Percentiles rank a stretch among this genome's conserved stretches.
Evolutionary conservation across 1,139 yeast genomes (phyloP).

Genomic region (Hansenula lynferdii): DNA sequence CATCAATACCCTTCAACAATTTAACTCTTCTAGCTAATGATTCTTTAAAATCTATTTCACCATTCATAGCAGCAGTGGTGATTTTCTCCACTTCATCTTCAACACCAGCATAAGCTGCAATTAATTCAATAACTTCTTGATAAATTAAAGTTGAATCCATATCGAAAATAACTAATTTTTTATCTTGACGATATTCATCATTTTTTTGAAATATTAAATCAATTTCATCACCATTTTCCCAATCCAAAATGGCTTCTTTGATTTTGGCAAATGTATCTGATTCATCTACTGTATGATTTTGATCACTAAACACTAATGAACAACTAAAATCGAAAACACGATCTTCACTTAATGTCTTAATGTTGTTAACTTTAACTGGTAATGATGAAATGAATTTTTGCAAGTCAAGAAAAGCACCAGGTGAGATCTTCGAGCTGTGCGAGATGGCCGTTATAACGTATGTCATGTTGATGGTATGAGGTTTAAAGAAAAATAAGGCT

Average conservation of each 20-base stretch:
- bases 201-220: conserved; percentile 45
- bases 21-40: conserved; percentile 73
- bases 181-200: conserved; percentile 39
- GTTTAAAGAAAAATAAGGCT: too few relatives aligned
- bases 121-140: conserved; percentile 94
- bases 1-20: conserved; percentile 74
- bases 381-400: conserved; percentile 21
- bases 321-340: conserved; percentile 29
- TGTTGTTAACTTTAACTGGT: conserved; percentile 22
- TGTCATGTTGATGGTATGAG: too few relatives aligned
- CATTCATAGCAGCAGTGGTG: conserved; percentile 96
- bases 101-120: conserved; percentile 83
- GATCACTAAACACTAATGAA: conserved; percentile 12
- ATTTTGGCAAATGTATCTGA: conserved; percentile 12
- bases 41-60: conserved; percentile 87
- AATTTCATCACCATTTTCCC: conserved; percentile 19
- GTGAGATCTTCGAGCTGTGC: conserved; percentile 8
- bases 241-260: conserved; percentile 21
- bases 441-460: conserved; percentile 21
- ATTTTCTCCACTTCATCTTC: conserved; percentile 73
- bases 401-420: conserved; percentile 13
- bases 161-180: conserved; percentile 80
- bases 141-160: conserved; percentile 97
- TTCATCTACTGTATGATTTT: conserved; percentile 10
- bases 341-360: conserved; percentile 22